Evolutionary conservation across 208 protist genomes (phyloP).

Genomic region (Trypanosoma rangeli): DNA sequence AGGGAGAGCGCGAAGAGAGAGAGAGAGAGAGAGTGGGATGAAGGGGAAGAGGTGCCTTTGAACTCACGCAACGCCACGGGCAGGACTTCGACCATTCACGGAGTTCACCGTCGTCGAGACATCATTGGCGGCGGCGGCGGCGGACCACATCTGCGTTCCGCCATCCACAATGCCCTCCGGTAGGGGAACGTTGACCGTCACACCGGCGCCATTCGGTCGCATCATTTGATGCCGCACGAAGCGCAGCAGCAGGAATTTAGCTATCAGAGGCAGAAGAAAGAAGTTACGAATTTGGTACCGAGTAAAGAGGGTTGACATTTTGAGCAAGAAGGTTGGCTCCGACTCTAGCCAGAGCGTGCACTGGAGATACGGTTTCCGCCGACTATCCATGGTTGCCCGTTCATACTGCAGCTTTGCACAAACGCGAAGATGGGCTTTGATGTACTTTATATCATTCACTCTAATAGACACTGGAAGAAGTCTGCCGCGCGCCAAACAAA

Average conservation of each 20-base stretch:
- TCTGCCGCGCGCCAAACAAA: conserved; percentile 68
- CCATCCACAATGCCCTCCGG: conserved; percentile 65
- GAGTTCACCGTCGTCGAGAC: not conserved
- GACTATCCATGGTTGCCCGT: conserved; percentile 62
- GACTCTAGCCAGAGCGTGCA: conserved; percentile 80
- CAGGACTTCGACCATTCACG: not conserved
- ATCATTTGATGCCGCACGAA: conserved; percentile 48
- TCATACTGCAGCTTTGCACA: conserved; percentile 60
- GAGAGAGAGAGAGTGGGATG: too few species aligned
- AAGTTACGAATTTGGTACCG: conserved; percentile 64
- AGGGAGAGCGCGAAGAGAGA: too few species aligned
- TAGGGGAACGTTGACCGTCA: conserved; percentile 57
- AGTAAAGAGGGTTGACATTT: conserved; percentile 63
- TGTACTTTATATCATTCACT: conserved; percentile 54
- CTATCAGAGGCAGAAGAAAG: conserved; percentile 62
- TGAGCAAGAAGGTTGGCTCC: conserved; percentile 76
- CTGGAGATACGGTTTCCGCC: conserved; percentile 60
- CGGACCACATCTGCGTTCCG: conserved; percentile 50
- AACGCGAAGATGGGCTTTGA: conserved; percentile 47
- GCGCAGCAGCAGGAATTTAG: conserved; percentile 69
- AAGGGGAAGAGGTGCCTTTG: too few species aligned
- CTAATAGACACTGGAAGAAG: conserved; percentile 71
- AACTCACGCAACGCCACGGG: conserved; percentile 1
- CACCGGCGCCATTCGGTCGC: conserved; percentile 30
- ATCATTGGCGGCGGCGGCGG: conserved; percentile 28